Evolutionary conservation across 176 grass and related monocot genomes (phyloP).

Genomic region (Juncus effusus): DNA sequence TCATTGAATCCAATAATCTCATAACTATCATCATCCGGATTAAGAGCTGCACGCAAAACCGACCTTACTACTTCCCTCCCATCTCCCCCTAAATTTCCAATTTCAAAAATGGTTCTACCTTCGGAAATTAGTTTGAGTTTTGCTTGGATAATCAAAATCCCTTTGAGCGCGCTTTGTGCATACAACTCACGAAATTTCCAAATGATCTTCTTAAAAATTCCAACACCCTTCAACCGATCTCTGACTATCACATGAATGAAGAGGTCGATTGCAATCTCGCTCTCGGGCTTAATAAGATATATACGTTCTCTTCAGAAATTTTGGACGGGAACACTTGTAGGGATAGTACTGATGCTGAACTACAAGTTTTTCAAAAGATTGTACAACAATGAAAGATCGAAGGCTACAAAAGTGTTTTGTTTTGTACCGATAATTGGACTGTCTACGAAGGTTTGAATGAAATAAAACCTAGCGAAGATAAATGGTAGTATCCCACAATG

Average conservation of each 20-base stretch:
- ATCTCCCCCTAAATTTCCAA: slow-evolving; percentile 11
- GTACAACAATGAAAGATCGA: too few species aligned
- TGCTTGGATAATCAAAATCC: neutral
- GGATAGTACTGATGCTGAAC: too few species aligned
- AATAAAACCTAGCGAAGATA: too few species aligned
- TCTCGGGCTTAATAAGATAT: neutral
- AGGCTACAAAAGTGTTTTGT: too few species aligned
- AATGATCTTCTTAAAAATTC: neutral
- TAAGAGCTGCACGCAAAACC: neutral
- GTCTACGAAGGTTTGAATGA: too few species aligned
- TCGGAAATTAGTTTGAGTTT: slow-evolving; percentile 3
- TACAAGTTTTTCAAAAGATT: too few species aligned
- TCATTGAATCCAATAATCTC: slow-evolving; percentile 6
- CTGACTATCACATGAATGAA: neutral
- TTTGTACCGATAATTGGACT: too few species aligned
- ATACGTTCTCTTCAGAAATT: too few species aligned
- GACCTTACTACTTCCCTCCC: neutral
- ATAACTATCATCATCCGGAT: slow-evolving; percentile 5
- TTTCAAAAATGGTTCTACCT: slow-evolving; percentile 3
- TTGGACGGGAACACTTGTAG: too few species aligned
- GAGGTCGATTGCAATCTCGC: neutral
- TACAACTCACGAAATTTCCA: neutral
- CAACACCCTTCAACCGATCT: neutral
- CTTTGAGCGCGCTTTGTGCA: slow-evolving; percentile 3
- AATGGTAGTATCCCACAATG: too few species aligned